A percentile compares a stretch with the other conserved stretches of the same genome.
phyloP scores from a whole-genome alignment of 208 protist species.

The Balamuthia mandrillaris region DNA sequence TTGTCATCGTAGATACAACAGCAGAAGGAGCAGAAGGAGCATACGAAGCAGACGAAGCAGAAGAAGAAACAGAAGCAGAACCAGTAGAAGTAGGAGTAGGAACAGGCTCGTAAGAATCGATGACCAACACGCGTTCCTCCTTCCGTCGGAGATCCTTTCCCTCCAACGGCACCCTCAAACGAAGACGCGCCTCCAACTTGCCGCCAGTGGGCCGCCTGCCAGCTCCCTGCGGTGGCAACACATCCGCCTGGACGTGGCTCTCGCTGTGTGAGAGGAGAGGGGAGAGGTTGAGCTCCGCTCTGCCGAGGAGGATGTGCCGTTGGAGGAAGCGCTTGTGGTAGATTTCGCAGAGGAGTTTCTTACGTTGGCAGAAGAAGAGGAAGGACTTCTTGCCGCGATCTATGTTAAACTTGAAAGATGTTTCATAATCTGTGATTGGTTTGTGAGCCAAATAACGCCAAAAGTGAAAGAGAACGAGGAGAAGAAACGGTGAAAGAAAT shows the following conservation, averaged over 20 bases:
- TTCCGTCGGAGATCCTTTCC: neutral
- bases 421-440: neutral
- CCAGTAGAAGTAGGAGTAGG: neutral
- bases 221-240: neutral
- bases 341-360: neutral
- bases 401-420: neutral
- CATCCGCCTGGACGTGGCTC: neutral
- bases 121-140: neutral
- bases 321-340: neutral
- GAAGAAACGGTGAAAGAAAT: neutral
- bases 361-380: neutral
- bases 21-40: neutral
- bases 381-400: conserved; percentile 24
- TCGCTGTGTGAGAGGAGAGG: neutral
- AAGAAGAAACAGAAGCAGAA: neutral
- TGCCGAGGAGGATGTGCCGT: neutral
- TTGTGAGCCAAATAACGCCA: neutral
- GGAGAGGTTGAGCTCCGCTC: neutral
- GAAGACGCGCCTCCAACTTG: conserved; percentile 7
- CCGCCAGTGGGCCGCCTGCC: neutral
- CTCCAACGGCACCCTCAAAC: neutral
- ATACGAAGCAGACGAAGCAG: neutral
- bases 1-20: too few relatives aligned
- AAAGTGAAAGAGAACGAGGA: neutral
- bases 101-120: neutral